phyloP scores from a whole-genome alignment of 2,329 filamentous ascomycete genomes.

The Monosporascus sp. region DNA sequence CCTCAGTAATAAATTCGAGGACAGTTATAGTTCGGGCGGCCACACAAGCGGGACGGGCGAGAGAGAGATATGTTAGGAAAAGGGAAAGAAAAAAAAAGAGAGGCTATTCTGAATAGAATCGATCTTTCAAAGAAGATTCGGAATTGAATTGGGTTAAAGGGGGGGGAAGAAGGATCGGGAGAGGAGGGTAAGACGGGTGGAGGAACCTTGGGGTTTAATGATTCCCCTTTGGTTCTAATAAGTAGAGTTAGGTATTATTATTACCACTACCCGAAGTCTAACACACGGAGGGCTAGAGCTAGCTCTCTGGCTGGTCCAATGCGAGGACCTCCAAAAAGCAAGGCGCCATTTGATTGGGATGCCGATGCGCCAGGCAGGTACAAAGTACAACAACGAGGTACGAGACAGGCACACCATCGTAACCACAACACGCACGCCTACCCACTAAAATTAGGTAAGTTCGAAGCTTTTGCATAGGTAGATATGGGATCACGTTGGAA shows the following conservation, averaged over 20 bases:
- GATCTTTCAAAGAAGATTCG: slow-evolving; percentile 29
- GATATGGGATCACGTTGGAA: not conserved
- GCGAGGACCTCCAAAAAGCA: not conserved
- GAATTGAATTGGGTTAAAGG: slow-evolving; percentile 27
- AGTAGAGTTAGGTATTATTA: slow-evolving; percentile 1
- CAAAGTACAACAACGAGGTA: slow-evolving; percentile 1
- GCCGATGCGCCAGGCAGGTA: not conserved
- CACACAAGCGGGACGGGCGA: slow-evolving; percentile 24
- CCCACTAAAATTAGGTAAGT: too few species aligned
- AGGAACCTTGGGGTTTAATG: slow-evolving; percentile 29
- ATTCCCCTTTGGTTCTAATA: slow-evolving; percentile 20
- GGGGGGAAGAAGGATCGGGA: slow-evolving; percentile 15
- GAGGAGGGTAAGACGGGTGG: slow-evolving; percentile 23
- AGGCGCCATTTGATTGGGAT: not conserved
- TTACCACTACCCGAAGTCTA: not conserved
- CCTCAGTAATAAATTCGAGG: too few species aligned
- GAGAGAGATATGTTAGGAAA: slow-evolving; percentile 19
- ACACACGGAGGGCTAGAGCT: not conserved
- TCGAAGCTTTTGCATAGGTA: too few species aligned
- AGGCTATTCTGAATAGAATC: slow-evolving; percentile 33
- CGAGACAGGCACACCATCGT: too few species aligned
- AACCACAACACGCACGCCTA: too few species aligned
- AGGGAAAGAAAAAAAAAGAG: slow-evolving; percentile 33
- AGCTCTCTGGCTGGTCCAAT: not conserved
- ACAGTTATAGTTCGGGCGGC: slow-evolving; percentile 20